These are phyloP conservation scores for Ogataea angusta DNA, from an alignment of 805 yeast genomes.

Conservation along the genomic window DNA sequence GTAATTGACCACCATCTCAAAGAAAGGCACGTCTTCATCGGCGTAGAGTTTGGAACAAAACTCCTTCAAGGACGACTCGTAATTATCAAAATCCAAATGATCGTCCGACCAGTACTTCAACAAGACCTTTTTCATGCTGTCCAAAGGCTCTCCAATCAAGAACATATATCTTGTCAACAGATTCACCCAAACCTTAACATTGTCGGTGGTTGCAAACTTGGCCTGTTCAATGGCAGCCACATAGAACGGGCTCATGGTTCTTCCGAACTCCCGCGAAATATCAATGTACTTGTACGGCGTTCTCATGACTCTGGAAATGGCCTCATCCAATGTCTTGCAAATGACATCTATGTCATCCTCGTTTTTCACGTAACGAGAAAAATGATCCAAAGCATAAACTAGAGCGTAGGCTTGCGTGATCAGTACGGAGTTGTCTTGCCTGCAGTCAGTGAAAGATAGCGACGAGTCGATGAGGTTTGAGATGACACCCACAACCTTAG, in stretches of 20 bases:
- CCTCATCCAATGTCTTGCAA: slow-evolving; percentile 71
- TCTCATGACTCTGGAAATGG: slow-evolving; percentile 63
- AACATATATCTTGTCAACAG: slow-evolving; percentile 44
- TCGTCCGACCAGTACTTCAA: slow-evolving; percentile 15
- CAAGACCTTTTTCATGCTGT: slow-evolving; percentile 16
- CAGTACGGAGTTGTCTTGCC: slow-evolving; percentile 31
- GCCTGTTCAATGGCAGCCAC: slow-evolving; percentile 68
- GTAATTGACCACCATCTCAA: slow-evolving; percentile 34
- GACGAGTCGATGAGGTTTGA: slow-evolving; percentile 48
- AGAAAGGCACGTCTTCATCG: slow-evolving; percentile 27
- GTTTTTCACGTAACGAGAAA: slow-evolving; percentile 11
- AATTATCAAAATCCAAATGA: slow-evolving; percentile 6
- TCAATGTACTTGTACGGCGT: slow-evolving; percentile 88
- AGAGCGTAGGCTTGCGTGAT: slow-evolving; percentile 57
- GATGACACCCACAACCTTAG: slow-evolving; percentile 49
- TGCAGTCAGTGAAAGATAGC: slow-evolving; percentile 45
- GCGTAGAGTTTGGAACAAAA: slow-evolving; percentile 5
- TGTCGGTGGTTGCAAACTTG: slow-evolving; percentile 41
- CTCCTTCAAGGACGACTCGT: slow-evolving; percentile 11
- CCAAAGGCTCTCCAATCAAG: slow-evolving; percentile 58
- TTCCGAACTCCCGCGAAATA: slow-evolving; percentile 30
- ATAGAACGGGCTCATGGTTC: slow-evolving; percentile 52
- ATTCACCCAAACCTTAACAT: slow-evolving; percentile 45
- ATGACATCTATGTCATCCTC: slow-evolving; percentile 33
- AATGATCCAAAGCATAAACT: slow-evolving; percentile 42